A percentile compares a stretch with the other conserved stretches of the same genome.
phyloP scores from a whole-genome alignment of 805 yeast species.

The Candida michaelii region DNA sequence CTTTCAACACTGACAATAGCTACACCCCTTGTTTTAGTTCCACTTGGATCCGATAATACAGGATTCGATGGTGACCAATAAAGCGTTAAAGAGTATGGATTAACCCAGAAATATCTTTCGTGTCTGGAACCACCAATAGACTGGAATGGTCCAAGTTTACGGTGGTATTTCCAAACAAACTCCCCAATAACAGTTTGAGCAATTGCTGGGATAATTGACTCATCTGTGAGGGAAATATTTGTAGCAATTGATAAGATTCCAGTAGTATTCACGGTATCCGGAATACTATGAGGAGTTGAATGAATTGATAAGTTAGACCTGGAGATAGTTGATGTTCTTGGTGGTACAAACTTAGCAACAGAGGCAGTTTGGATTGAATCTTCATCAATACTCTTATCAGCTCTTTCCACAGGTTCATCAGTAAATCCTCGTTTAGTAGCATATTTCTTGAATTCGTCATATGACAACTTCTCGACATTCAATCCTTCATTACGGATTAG shows the following conservation, averaged over 20 bases:
- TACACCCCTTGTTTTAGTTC: constrained; percentile 70
- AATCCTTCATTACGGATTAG: constrained; percentile 46
- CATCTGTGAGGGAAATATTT: constrained; percentile 62
- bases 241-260: constrained; percentile 52
- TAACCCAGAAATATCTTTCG: constrained; percentile 93
- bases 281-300: constrained; percentile 25
- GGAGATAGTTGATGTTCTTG: constrained; percentile 7
- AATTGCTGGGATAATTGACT: constrained; percentile 76
- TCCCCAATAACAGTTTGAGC: constrained; percentile 96
- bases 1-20: constrained; percentile 79
- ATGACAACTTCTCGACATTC: constrained; percentile 45
- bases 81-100: constrained; percentile 86
- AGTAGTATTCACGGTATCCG: constrained; percentile 34
- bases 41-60: constrained; percentile 63
- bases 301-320: constrained; percentile 31
- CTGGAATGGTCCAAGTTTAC: constrained; percentile 72
- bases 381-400: constrained; percentile 14
- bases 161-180: constrained; percentile 78
- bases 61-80: constrained; percentile 90
- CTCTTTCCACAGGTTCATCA: constrained; percentile 18
- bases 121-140: constrained; percentile 79
- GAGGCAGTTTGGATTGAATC: constrained; percentile 13
- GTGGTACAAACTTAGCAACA: constrained; percentile 14
- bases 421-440: constrained; percentile 51
- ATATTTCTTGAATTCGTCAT: constrained; percentile 45